These are phyloP conservation scores for Gonium pectorale DNA, from an alignment of 139 green algal species.

Conservation along the genomic window DNA sequence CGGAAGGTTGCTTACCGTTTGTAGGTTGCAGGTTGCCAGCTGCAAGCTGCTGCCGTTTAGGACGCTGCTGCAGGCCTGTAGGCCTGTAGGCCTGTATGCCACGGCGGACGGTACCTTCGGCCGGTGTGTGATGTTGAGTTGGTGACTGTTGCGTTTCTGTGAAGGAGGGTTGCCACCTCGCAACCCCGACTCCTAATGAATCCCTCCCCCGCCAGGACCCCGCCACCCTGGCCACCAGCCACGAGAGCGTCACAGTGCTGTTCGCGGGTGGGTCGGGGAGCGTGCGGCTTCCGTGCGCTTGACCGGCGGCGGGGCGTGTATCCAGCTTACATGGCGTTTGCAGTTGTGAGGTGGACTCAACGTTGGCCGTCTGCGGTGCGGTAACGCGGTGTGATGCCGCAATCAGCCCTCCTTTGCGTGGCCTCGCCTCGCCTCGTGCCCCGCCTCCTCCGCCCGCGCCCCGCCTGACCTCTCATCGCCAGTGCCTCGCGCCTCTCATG, in stretches of 20 bases:
- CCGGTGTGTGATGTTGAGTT: no score
- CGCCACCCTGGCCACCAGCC: background rate
- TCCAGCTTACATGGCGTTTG: background rate
- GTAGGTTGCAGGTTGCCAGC: no score
- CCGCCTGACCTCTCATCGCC: background rate
- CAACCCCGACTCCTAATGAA: background rate
- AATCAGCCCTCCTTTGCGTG: background rate
- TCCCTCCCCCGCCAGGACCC: background rate
- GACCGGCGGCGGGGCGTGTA: background rate
- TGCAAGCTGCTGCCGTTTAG: no score
- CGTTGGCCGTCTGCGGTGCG: no score
- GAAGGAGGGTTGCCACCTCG: no score
- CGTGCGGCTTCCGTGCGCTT: background rate
- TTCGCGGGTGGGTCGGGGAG: background rate
- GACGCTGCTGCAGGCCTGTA: no score
- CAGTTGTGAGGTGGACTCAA: background rate
- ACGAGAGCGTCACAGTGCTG: constrained; percentile 4
- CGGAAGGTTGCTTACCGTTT: background rate
- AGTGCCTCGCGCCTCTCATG: background rate
- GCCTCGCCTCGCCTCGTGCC: background rate
- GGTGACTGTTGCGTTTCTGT: no score
- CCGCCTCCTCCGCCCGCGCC: background rate
- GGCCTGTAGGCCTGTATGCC: no score
- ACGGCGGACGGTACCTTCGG: no score
- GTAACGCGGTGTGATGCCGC: background rate